phyloP scores from a whole-genome alignment of 2,329 filamentous ascomycete species.

The Scortechinia acanthostroma region DNA sequence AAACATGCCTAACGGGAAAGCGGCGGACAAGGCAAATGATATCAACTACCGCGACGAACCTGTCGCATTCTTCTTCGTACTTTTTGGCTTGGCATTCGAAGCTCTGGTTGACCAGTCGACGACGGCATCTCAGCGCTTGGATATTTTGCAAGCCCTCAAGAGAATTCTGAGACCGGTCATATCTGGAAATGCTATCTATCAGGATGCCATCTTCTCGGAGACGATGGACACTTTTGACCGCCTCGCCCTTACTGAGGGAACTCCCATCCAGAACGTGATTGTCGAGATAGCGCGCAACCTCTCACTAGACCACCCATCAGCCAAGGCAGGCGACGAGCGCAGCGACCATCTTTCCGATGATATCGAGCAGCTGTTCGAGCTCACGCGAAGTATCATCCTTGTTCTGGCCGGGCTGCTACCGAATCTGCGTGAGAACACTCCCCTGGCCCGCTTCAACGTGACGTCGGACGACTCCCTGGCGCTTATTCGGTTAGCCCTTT shows the following conservation, averaged over 20 bases:
- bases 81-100: conserved; percentile 94
- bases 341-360: conserved; percentile 85
- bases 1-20: neutral
- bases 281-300: conserved; percentile 88
- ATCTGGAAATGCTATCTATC: conserved; percentile 91
- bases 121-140: conserved; percentile 72
- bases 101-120: conserved; percentile 74
- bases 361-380: conserved; percentile 93
- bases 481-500: conserved; percentile 72
- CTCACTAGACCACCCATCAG: conserved; percentile 85
- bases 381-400: conserved; percentile 91
- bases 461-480: conserved; percentile 81
- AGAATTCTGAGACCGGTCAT: conserved; percentile 93
- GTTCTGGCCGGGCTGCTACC: conserved; percentile 83
- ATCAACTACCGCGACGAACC: conserved; percentile 98
- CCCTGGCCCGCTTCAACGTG: conserved; percentile 62
- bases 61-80: conserved; percentile 95
- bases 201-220: conserved; percentile 90
- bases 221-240: conserved; percentile 93
- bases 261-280: conserved; percentile 84
- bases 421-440: conserved; percentile 46
- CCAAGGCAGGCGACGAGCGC: conserved; percentile 44
- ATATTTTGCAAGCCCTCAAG: conserved; percentile 83
- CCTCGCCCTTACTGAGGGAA: conserved; percentile 81
- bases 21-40: conserved; percentile 27